Base-by-base conservation (phyloP, 2,329 filamentous ascomycete species). In the Penicillium sp. region DNA sequence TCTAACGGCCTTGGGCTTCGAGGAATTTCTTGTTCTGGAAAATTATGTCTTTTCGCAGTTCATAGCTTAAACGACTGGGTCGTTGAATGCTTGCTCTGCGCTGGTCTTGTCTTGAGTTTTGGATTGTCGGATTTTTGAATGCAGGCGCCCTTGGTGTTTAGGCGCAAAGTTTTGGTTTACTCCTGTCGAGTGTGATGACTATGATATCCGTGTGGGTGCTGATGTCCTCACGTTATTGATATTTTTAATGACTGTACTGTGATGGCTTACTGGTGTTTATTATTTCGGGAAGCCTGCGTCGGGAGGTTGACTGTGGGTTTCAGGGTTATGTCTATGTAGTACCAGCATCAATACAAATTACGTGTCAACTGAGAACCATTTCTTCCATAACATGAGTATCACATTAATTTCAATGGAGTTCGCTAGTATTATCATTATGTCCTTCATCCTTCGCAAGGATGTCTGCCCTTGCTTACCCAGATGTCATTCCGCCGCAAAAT, bases 231-330 rank as follows among this genome's bases (percentile, higher is more conserved):
- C 60, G 57, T 53, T 61, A 51, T 57, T 51, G 33, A 55, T 54
- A 57, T 63, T 62, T 19, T 51, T 62, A 65, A 67, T 69, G 67
- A 68, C 33, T 52, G 45, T 57, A 14, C 13, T n/a, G 25, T 19
- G 26, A 37, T 45, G 25, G 52, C 10, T 55, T 43, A 38, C 33
- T 22, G 28, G 57, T 54, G 51, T 43, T 26, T 46, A 54, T 56
- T 60, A 52, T 52, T 53, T 59, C 33, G 37, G 52, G 16, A 54
- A 37, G 30, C 61, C 49, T 45, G 58, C 33, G 19, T 55, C 8
- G n/a, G 19, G 28, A 37, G 35, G 26, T 11, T 6, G 5, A n/a
- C 19, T 19, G 3, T 16, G 7, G 16, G 11, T 19, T 49, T 19
- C 16, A 35, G n/a, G 16, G 13, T 22, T 4, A 35, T 51, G n/a